Evolutionary conservation across 2,329 filamentous ascomycete species (phyloP), one percentile per base, ranked within the genome.

Genomic region (Aspergillus niger): DNA sequence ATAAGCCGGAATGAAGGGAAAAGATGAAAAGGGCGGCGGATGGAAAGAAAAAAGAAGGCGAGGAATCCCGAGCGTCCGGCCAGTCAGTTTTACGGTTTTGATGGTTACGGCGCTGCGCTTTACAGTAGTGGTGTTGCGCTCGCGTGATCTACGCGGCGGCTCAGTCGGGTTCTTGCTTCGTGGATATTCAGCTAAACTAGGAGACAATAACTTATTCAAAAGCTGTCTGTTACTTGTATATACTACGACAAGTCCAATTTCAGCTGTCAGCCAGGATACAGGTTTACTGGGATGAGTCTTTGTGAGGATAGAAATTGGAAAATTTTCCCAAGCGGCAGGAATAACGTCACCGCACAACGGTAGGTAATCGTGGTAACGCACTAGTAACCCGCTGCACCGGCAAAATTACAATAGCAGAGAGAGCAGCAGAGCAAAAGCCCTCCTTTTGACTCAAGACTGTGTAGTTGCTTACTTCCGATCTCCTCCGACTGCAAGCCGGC

Each of bases 101-200:
- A 24, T 20, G 15, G 38, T 41, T 28, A 49, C 22, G 13, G 32
- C 11, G 5, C 32, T 36, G 11, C 1, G 24, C 13, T 49, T 3
- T 20, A 20, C 20, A 20, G 20, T 20, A 44, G 30, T 49, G 17
- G 26, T 52, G 39, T 26, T 54, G 30, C 26, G 47, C 64, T 66
- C 64, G 65, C 63, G 65, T 67, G 63, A 67, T 67, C 63, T 58
- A 64, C 65, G 60, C 62, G 62, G 58, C 57, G 28, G 30, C 24
- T 51, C 47, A 22, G n/a, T 17, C 15, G 26, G 41, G 26, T 17
- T 32, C 6, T 32, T 32, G 32, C 6, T 11, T 32, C 10, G 11
- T 11, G 30, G 5, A 11, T 36, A 11, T 36, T 13, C 11, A 5
- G 5, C 32, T 36, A 13, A 2, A 5, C 5, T 36, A 15, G 5